Evolutionary conservation across 225 moss, liverwort and hornwort genomes (phyloP), one percentile per base, ranked within the genome.

Genomic region (Polytrichum commune): DNA sequence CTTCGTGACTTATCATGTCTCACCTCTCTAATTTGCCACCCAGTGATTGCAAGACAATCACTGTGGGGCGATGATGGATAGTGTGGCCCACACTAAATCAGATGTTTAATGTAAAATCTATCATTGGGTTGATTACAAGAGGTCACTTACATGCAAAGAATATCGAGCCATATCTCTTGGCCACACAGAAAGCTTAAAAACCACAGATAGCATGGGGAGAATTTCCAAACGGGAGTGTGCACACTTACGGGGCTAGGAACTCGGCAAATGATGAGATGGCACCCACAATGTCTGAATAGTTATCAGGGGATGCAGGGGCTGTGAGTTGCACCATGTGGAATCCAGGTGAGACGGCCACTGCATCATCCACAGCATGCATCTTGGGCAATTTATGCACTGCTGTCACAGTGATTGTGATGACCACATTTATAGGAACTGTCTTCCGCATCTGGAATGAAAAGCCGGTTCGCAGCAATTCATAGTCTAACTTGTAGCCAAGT

Each of bases 181-280:
- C 27, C n/a, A 23, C 4, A 35, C n/a, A 29, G 26, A 67, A 23
- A 67, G n/a, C 29, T n/a, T 5, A n/a, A 67, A 29, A 32, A 29
- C 27, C 20, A 7, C 5, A 69, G 30, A 7, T 46, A 35, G 35
- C 35, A 46, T 46, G 46, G 46, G 16, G 46, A 46, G 46, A 46
- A 46, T 13, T 46, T 46, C 38, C 46, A 46, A 10, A 46, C 46
- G 13, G 46, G 38, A 13, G 16, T 16, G 46, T 46, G 46, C 3
- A 46, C 46, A 58, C 95, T 78, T 83, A 95, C 92, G 93, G 95
- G 56, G 95, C 95, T 70, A 98, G 71, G 80, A 91, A 90, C 79
- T 98, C 98, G 20, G 95, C 91, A 77, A 98, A 90, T 7, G 89
- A 79, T n/a, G 98, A 95, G 60, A 98, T 95, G 16, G 95, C 95